Base-by-base conservation (phyloP, 768 basidiomycete genomes). In the Clitopilus passeckerianus region DNA sequence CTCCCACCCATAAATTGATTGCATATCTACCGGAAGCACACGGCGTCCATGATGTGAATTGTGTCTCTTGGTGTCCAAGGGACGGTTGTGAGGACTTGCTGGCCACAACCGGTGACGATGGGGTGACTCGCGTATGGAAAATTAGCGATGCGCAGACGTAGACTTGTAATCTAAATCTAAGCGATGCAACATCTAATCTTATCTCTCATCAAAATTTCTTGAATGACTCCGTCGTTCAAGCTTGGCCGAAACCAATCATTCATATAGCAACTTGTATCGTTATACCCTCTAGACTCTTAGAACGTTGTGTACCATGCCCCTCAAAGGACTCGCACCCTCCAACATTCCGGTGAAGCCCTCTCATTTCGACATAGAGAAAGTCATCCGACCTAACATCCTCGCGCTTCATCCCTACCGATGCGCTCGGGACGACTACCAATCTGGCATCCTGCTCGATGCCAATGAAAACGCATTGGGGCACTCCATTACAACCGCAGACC, bases 391-490 rank as follows among this genome's bases (percentile, higher is more conserved):
- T 1, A 99, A 98, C 68, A 95, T 99, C 67, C 89, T 97, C 53
- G 76, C 91, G 0, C 78, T 99, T 14, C 86, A 87, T 53, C 97
- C 97, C 0, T 98, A 99, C 73, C 87, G 95, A 30, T 98, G 95
- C 66, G 97, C 97, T 0, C 81, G 97, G 53, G 96, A 99, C 67
- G 96, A 99, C 75, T 99, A 97, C 75, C 85, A 87, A 53, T 77
- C 84, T 1, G 95, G 95, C 22, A 88, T 98, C 66, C 84, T 99
- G 24, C 84, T 99, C 20, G 97, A 99, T 65, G 97, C 97, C 14
- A 99, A 99, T 74, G 97, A 99, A 77, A 98, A 99, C 70, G 84
- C 96, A 0, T 80, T 95, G 34, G 96, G 97, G 0, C 91, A 92
- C 68, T 87, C 91, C 1, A 89, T 98, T 35, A 74, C 79, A 23